Evolutionary conservation across 306 rosid genomes (phyloP), one percentile per base, ranked within the genome.

Genomic region (Citrullus amarus): DNA sequence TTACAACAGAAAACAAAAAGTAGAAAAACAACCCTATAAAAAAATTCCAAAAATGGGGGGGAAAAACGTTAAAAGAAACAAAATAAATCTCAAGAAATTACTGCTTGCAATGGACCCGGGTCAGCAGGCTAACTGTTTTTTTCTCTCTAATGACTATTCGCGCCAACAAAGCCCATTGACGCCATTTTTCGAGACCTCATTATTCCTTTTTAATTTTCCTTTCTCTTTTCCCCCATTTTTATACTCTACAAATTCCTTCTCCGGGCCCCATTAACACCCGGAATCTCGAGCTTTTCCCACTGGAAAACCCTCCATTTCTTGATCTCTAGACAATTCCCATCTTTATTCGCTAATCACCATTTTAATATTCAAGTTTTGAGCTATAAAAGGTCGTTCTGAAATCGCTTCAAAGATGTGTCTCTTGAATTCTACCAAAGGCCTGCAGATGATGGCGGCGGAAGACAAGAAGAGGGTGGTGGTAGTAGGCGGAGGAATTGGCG

Each of bases 381-480:
- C 63, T 74, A 34, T 54, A 34, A 53, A 54, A 30, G 9, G 63
- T 39, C 16, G 32, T 2, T 51, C 34, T 18, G 36, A 16, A 38
- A 50, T 77, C 59, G 11, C 16, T 11, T 63, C 39, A 50, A 46
- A 43, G 78, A 75, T 66, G 66, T n/a, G 76, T 48, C 55, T 54
- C 36, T 36, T 17, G 69, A 65, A 22, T 46, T 65, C 25, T 32
- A 16, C 5, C 78, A 60, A 30, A 53, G 81, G 38, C 3, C n/a
- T 55, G 65, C 65, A n/a, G 41, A 25, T 6, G 54, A 7, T 62
- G 7, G 80, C 60, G 16, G 75, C 41, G 50, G 75, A 77, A 56
- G 68, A 57, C 79, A 80, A 85, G 66, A 82, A 48, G 86, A 84
- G 38, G 78, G 86, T 72, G 84, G 88, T 34, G 69, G 77, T 79